Conservation (phyloP, 345 rosid species). For the Sonneratia alba region DNA sequence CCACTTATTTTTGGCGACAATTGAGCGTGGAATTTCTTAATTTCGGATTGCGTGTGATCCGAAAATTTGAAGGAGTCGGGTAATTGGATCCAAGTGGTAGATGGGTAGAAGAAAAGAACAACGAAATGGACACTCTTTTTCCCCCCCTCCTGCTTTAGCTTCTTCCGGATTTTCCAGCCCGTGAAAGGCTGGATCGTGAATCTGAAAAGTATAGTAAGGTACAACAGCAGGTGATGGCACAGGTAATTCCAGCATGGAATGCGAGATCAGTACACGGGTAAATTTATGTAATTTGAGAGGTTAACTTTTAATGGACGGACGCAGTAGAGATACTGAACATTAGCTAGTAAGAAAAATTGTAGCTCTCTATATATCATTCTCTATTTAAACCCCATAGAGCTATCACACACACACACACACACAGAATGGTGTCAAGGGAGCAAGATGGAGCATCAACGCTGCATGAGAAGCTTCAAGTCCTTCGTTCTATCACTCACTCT, state of each 20-base stretch:
- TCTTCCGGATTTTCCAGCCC: slow-evolving; percentile 1
- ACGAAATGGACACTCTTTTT: background rate
- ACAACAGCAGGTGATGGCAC: background rate
- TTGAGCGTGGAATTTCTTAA: too few species aligned
- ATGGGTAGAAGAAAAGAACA: background rate
- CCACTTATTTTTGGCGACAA: too few species aligned
- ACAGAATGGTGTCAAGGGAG: slow-evolving; percentile 43
- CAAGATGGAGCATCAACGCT: slow-evolving; percentile 34
- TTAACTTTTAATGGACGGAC: too few species aligned
- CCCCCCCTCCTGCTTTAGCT: background rate
- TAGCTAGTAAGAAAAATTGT: background rate
- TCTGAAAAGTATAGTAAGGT: background rate
- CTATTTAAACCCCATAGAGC: slow-evolving; percentile 1
- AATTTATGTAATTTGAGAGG: too few species aligned
- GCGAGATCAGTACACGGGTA: too few species aligned
- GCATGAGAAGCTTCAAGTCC: slow-evolving; percentile 44
- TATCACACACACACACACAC: slow-evolving; percentile 4
- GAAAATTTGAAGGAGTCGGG: too few species aligned
- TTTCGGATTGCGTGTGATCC: too few species aligned
- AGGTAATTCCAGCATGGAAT: background rate
- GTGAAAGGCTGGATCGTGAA: background rate
- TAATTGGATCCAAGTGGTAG: background rate
- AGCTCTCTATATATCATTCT: background rate
- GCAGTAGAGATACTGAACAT: too few species aligned
- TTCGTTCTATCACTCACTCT: slow-evolving; percentile 43